Percentiles rank a stretch among this genome's conserved stretches.
These are phyloP conservation scores for Cichorium intybus DNA, from an alignment of 140 eudicot genomes.

Conservation along the genomic window DNA sequence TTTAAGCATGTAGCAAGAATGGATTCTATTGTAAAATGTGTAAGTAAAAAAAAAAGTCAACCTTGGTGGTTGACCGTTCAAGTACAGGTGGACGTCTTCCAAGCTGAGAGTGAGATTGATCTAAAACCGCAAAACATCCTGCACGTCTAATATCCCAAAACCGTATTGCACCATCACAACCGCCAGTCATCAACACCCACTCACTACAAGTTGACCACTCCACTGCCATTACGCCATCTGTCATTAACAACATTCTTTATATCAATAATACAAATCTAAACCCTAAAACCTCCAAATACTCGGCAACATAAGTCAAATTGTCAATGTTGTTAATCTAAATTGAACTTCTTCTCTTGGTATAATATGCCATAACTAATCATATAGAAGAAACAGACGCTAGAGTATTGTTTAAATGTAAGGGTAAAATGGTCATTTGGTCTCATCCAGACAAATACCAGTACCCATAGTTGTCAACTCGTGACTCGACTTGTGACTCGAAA, in stretches of 20 bases:
- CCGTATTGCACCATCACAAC: constrained; percentile 98
- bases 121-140: constrained; percentile 87
- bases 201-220: constrained; percentile 98
- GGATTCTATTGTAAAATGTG: constrained; percentile 5
- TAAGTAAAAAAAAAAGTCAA: constrained; percentile 10
- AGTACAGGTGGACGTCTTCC: constrained; percentile 85
- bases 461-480: no score
- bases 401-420: no score
- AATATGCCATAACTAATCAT: no score
- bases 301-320: no score
- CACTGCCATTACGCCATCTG: constrained; percentile 95
- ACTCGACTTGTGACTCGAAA: no score
- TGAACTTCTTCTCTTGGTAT: no score
- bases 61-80: constrained; percentile 54
- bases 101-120: constrained; percentile 88
- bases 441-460: no score
- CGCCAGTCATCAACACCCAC: constrained; percentile 94
- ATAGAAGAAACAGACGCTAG: no score
- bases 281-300: no score
- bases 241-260: constrained; percentile 11
- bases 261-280: neutral
- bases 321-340: no score
- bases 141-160: constrained; percentile 98
- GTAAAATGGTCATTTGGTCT: no score
- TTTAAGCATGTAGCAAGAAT: no score